Evolutionary conservation across 2,329 filamentous ascomycete genomes (phyloP).

Genomic region (Claviceps humidiphila): DNA sequence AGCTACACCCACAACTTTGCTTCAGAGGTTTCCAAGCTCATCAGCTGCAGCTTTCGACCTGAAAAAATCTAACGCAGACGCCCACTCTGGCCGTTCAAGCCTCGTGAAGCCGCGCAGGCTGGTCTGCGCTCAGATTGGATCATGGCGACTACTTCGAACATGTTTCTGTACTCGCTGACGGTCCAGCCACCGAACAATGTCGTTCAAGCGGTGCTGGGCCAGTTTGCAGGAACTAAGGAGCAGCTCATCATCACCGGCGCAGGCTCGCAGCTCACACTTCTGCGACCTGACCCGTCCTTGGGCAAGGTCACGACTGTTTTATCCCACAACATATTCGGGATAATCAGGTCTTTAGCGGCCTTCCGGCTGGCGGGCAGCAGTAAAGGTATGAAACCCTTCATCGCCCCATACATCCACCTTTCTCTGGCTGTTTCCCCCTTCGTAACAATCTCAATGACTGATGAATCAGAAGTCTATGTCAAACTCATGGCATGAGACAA

Average conservation of each 20-base stretch:
- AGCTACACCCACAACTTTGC: not conserved
- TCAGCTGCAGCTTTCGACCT: conserved; percentile 9
- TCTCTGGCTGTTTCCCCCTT: conserved; percentile 10
- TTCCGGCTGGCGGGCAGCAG: conserved; percentile 87
- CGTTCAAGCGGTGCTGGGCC: conserved; percentile 81
- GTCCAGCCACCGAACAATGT: conserved; percentile 85
- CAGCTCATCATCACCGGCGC: conserved; percentile 94
- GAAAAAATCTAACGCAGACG: conserved; percentile 6
- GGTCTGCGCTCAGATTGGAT: conserved; percentile 34
- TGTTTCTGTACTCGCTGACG: conserved; percentile 97
- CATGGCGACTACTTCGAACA: conserved; percentile 96
- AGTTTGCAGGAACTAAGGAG: conserved; percentile 92
- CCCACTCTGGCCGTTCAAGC: conserved; percentile 14
- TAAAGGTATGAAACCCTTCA: conserved; percentile 59
- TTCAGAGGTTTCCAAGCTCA: conserved; percentile 19
- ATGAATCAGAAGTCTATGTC: not conserved
- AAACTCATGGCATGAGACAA: not conserved
- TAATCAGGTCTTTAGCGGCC: conserved; percentile 76
- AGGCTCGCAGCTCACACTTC: conserved; percentile 76
- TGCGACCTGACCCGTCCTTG: conserved; percentile 72
- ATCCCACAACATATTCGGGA: conserved; percentile 91
- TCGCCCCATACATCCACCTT: conserved; percentile 15
- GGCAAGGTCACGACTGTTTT: conserved; percentile 77
- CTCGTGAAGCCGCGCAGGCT: conserved; percentile 33
- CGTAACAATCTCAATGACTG: conserved; percentile 4